Conservation (phyloP, 345 rosid species). For the Gossypium longicalyx region DNA sequence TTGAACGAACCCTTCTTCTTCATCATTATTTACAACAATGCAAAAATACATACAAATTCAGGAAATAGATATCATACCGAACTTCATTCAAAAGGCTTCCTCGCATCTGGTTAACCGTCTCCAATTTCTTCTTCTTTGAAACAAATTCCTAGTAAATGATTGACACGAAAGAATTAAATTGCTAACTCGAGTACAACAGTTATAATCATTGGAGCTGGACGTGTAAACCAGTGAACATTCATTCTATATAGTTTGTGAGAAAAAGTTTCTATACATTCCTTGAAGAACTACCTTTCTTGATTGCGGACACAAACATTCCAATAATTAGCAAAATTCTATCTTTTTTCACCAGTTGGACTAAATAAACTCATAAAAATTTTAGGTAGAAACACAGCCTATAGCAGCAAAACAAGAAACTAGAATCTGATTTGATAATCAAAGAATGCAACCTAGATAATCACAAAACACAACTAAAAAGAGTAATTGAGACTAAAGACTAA, state of each 20-base stretch:
- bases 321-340: not conserved
- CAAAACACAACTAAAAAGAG: not conserved
- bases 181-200: not conserved
- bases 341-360: not conserved
- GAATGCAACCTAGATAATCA: not conserved
- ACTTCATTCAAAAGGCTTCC: slow-evolving; percentile 41
- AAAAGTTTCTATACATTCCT: not conserved
- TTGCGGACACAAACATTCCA: not conserved
- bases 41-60: not conserved
- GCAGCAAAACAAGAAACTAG: not conserved
- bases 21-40: not conserved
- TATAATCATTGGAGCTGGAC: not conserved
- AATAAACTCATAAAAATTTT: not conserved
- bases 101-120: slow-evolving; percentile 29
- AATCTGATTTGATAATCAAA: not conserved
- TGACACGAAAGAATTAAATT: slow-evolving; percentile 5
- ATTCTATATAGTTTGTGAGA: not conserved
- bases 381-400: slow-evolving; percentile 3
- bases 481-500: slow-evolving; percentile 10
- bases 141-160: slow-evolving; percentile 33
- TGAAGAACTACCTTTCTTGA: not conserved
- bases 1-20: not conserved
- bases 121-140: slow-evolving; percentile 37
- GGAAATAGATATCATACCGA: slow-evolving; percentile 23
- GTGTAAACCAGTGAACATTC: not conserved